Base-by-base conservation (phyloP, 208 protist genomes). In the Strigomonas culicis region DNA sequence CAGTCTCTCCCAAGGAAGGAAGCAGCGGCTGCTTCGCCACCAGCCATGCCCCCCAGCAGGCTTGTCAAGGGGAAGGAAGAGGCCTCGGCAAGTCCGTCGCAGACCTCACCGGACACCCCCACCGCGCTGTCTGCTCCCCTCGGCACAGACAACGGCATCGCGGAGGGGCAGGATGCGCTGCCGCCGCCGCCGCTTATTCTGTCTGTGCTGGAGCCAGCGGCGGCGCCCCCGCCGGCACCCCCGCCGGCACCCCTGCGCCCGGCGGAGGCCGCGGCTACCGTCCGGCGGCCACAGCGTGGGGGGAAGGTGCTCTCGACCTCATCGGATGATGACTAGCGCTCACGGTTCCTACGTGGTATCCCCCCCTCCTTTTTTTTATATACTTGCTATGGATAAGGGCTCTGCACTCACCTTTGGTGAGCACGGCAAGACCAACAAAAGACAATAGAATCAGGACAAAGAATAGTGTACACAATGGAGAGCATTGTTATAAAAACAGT, bases 241-340 rank as follows among this genome's bases (percentile, higher is more conserved):
- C 59, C 39, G 8, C 49, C 44, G 25, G 30, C 53, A 36, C 6
- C n/a, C 27, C 17, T 17, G 28, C 46, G 7, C 17, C 7, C 46
- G 4, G 4, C n/a, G 4, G 22, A 51, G 17, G 6, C 66, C 50
- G 28, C 32, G 19, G 25, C n/a, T 13, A n/a, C 47, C 4, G 25
- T 64, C 31, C 24, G 28, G 43, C 51, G 63, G 8, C 74, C 74
- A 8, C 61, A 32, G 36, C 77, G 72, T 7, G 70, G 70, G 7
- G 70, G 58, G 2, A 83, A 79, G 59, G 55, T 77, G 36, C 47
- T 83, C 27, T 74, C 66, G 57, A 86, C 80, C 24, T 82, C 76
- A 10, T 80, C 74, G 17, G 74, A 80, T 34, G 74, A 80, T 13
- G 74, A 80, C 32, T n/a, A 68, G 4, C 61, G 46, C 56, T 4